Evolutionary conservation across 2,329 filamentous ascomycete genomes (phyloP), one percentile per base, ranked within the genome.

Genomic region (Passalora sequoiae): DNA sequence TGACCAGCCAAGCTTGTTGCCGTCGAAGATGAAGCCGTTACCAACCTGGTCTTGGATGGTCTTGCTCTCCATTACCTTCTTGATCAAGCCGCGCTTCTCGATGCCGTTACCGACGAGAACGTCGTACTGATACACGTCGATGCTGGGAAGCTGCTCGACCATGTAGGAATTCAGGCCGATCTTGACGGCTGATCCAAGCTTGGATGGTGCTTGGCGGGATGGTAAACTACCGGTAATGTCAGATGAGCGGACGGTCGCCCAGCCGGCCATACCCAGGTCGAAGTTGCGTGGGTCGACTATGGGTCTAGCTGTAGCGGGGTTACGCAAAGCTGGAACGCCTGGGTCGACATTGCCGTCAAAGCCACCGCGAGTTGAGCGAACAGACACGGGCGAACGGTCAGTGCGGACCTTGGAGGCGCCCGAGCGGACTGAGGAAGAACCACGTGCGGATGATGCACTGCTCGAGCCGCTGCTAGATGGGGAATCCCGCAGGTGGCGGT

Each of bases 1-100:
- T 57, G 70, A 85, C 91, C 92, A 98, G 12, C 88, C 89, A 35
- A 98, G 74, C 64, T 84, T 87, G 58, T 83, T 82, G 20, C 87
- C 86, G 67, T 97, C 89, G 56, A 80, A 89, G 43, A 96, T 77
- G 77, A 83, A 88, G 30, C 71, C 70, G 2, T 69, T 65, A 2
- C 70, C 68, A 1, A 89, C 67, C 2, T 67, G 66, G 0, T 65
- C 49, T 61, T 84, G 76, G 5, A 89, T 73, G 0, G 68, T 65
- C 1, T 74, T 69, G 1, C 82, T 84, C 1, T 78, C 68, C 87
- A 88, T 96, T 20, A 89, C 76, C 61, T 86, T 89, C 62, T 80
- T 81, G 57, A 88, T 75, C 4, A 92, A 69, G 3, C 76, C 76
- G 4, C 76, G 72, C 64, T 84, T 86, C 44, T 83, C 75, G 0